Evolutionary conservation across 176 grass and related monocot species (phyloP), one percentile per base, ranked within the genome.

Genomic region (Areca catechu): DNA sequence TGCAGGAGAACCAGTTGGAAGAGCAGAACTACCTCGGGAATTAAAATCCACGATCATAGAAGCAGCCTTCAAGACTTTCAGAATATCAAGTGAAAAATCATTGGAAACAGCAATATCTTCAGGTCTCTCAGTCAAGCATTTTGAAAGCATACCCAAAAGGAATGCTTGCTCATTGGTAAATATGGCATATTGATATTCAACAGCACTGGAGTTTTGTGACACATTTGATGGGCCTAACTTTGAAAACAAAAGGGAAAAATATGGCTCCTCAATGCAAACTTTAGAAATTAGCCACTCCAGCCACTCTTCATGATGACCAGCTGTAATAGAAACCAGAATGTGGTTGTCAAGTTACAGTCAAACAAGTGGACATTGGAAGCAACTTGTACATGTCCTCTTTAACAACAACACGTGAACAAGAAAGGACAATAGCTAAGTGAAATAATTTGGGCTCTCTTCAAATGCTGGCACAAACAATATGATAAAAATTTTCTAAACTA

Each of bases 231-330:
- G 81, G 69, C 15, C 67, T 68, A 97, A 76, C 22, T 70, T 58
- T 19, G 9, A 5, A 76, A 92, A 92, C 58, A 97, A 71, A 47
- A 5, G 43, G 34, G 77, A 48, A 51, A 88, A 88, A 54, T 74
- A 88, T 72, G 72, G 57, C 47, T 78, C 83, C 56, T 92, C 93
- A 49, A 83, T 79, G 73, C 78, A 97, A 65, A 79, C 71, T 83
- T 97, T 92, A 72, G 87, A 78, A 17, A 97, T 66, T 71, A 97
- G 78, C 93, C 87, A 97, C 48, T 88, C 83, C 48, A 97, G 34
- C 93, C 93, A 97, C 54, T 88, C 86, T 71, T 88, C 93, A 70
- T 85, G 74, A 68, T 83, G 77, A n/a, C 56, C 87, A 77, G 51
- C 93, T 97, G 75, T 68, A 77, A 1, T 1, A 21, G 25, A 19